phyloP scores from a whole-genome alignment of 2,329 filamentous ascomycete genomes.

The Talaromyces sp. region DNA sequence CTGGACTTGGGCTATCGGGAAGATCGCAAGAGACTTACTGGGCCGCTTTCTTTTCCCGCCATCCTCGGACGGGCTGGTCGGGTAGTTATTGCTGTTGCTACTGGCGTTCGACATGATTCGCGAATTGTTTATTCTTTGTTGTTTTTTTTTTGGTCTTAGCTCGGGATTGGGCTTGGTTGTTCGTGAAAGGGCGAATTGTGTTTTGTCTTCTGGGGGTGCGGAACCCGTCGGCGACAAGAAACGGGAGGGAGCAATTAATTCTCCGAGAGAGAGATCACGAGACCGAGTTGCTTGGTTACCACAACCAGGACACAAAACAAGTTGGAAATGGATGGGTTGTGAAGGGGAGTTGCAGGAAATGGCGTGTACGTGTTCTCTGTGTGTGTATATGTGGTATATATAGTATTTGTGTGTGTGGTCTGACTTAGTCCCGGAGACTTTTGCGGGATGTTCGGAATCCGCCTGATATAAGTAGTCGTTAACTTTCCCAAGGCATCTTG shows the following conservation, averaged over 20 bases:
- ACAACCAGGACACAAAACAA: neutral
- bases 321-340: too few species aligned
- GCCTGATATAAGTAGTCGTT: too few species aligned
- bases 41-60: constrained; percentile 35
- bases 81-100: neutral
- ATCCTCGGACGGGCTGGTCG: constrained; percentile 10
- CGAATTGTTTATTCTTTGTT: neutral
- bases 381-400: neutral
- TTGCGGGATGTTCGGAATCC: neutral
- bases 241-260: neutral
- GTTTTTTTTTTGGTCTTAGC: too few species aligned
- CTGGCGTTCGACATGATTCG: constrained; percentile 28
- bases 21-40: constrained; percentile 25
- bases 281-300: neutral
- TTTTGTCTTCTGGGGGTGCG: neutral
- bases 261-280: neutral
- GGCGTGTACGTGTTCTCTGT: neutral
- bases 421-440: neutral
- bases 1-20: neutral
- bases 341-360: neutral
- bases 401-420: neutral
- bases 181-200: neutral
- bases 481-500: too few species aligned
- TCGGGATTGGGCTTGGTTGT: neutral
- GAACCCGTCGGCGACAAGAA: neutral